A percentile compares a stretch with the other conserved stretches of the same genome.
These are phyloP conservation scores for Talaromyces sp. DNA, from an alignment of 2,329 filamentous ascomycete genomes.

Conservation along the genomic window DNA sequence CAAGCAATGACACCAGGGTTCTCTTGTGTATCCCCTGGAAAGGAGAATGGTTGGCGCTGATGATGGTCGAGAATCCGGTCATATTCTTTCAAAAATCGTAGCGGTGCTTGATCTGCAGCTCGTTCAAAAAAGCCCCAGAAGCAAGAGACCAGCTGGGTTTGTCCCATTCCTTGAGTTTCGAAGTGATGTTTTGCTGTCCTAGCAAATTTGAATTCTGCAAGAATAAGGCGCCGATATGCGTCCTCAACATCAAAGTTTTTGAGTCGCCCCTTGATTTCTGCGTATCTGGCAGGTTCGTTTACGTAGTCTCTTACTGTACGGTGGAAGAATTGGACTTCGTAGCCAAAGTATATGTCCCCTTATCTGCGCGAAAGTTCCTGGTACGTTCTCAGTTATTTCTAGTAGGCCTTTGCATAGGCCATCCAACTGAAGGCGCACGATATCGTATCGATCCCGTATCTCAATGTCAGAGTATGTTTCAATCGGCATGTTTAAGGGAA, in stretches of 20 bases:
- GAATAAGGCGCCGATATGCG: background rate
- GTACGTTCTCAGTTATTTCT: background rate
- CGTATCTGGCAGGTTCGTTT: background rate
- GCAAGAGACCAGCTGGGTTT: background rate
- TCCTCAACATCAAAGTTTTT: background rate
- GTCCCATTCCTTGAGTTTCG: background rate
- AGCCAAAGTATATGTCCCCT: background rate
- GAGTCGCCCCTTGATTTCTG: background rate
- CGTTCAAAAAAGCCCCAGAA: background rate
- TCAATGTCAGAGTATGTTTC: background rate
- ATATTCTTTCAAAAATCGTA: background rate
- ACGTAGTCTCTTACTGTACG: background rate
- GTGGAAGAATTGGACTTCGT: constrained; percentile 9
- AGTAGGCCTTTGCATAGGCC: constrained; percentile 5
- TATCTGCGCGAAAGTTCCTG: too few relatives aligned
- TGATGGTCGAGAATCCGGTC: background rate
- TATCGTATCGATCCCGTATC: background rate
- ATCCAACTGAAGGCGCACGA: background rate
- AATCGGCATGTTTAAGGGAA: background rate
- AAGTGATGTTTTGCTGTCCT: background rate
- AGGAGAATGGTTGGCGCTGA: background rate
- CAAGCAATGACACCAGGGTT: background rate
- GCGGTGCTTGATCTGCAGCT: background rate
- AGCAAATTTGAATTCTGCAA: background rate
- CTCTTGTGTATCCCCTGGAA: background rate